Evolutionary conservation across 495 filamentous ascomycete species (phyloP).

Genomic region (Viridothelium virens): DNA sequence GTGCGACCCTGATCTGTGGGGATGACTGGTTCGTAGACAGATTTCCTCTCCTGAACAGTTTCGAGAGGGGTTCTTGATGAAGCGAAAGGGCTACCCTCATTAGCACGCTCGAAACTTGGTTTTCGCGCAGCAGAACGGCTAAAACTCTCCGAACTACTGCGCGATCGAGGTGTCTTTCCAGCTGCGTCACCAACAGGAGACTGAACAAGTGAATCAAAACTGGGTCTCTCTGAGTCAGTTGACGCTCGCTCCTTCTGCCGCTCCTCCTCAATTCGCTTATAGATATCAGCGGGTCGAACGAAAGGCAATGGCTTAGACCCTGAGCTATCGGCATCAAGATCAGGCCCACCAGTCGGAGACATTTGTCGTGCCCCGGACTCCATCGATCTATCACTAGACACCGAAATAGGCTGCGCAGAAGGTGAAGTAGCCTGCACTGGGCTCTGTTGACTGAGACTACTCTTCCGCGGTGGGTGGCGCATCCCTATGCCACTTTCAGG

Average conservation of each 20-base stretch:
- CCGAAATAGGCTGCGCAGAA: conserved; percentile 2
- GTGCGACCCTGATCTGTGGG: background rate
- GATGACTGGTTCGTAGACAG: conserved; percentile 41
- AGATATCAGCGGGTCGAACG: conserved; percentile 71
- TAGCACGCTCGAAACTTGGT: conserved; percentile 23
- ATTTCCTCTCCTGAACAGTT: conserved; percentile 51
- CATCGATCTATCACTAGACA: conserved; percentile 14
- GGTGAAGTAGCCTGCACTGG: conserved; percentile 29
- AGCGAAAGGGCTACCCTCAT: conserved; percentile 27
- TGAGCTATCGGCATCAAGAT: conserved; percentile 4
- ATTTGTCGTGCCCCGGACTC: conserved; percentile 18
- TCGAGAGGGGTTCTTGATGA: conserved; percentile 37
- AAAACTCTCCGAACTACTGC: conserved; percentile 21
- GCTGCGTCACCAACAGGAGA: conserved; percentile 19
- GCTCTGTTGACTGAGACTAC: conserved; percentile 46
- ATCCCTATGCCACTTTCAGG: conserved; percentile 16
- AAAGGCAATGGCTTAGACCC: conserved; percentile 50
- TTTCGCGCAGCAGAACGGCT: conserved; percentile 19
- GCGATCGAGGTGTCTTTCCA: conserved; percentile 17
- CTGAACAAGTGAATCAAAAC: conserved; percentile 29
- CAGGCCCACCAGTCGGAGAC: conserved; percentile 17
- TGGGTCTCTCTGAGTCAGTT: conserved; percentile 42
- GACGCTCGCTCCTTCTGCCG: conserved; percentile 46
- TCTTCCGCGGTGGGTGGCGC: conserved; percentile 51
- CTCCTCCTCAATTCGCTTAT: conserved; percentile 64